Percentiles rank a stretch among this genome's conserved stretches.
phyloP scores from a whole-genome alignment of 129 eudicot genomes.

The Sambucus nigra region DNA sequence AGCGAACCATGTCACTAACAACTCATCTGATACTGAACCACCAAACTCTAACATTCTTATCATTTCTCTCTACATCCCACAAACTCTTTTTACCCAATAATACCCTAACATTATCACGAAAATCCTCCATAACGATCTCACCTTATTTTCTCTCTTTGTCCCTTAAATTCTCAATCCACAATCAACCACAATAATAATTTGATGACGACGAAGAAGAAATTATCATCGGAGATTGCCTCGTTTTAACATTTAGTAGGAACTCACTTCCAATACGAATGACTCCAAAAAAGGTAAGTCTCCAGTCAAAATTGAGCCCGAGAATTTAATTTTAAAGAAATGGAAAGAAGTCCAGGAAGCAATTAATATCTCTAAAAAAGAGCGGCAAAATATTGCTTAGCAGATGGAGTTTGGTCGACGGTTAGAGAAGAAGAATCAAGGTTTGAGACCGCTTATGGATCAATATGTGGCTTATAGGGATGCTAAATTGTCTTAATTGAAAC shows the following conservation, averaged over 20 bases:
- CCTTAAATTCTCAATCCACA: conserved; percentile 17
- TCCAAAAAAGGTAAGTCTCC: neutral
- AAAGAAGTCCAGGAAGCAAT: conserved; percentile 51
- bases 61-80: conserved; percentile 1
- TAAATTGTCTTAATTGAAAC: conserved; percentile 53
- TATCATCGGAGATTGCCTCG: conserved; percentile 80
- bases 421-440: conserved; percentile 34
- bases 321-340: conserved; percentile 80
- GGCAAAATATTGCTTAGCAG: conserved; percentile 55
- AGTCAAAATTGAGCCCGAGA: conserved; percentile 27
- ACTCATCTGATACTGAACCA: conserved; percentile 13
- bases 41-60: conserved; percentile 9
- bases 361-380: conserved; percentile 70
- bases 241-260: conserved; percentile 31
- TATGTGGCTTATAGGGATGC: conserved; percentile 38
- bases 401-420: conserved; percentile 56
- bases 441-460: conserved; percentile 46
- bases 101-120: neutral
- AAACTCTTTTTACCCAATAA: neutral
- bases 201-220: conserved; percentile 36
- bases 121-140: conserved; percentile 12
- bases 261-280: too few relatives aligned
- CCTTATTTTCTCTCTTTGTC: conserved; percentile 10
- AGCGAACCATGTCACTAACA: conserved; percentile 18
- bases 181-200: conserved; percentile 14